phyloP scores from a whole-genome alignment of 2,329 filamentous ascomycete genomes.

The Keithomyces neogunnii region DNA sequence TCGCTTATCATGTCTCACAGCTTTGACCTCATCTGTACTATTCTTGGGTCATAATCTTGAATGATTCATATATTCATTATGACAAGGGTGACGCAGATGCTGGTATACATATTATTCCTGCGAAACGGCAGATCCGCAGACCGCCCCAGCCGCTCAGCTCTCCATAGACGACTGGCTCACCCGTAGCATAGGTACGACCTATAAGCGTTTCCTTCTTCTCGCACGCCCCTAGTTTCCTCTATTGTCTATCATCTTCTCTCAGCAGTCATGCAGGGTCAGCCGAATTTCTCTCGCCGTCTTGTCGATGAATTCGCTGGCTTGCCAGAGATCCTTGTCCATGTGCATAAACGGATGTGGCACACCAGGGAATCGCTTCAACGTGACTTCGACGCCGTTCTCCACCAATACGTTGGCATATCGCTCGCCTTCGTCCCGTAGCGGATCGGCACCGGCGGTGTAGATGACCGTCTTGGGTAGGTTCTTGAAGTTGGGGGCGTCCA shows the following conservation, averaged over 20 bases:
- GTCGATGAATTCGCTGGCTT: slow-evolving; percentile 25
- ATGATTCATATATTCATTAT: too few species aligned
- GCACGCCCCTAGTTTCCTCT: neutral
- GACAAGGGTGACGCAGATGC: too few species aligned
- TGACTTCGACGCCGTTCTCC: slow-evolving; percentile 35
- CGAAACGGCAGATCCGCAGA: too few species aligned
- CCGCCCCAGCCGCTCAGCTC: too few species aligned
- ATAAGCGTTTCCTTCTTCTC: too few species aligned
- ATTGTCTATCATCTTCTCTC: neutral
- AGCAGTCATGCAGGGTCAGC: slow-evolving; percentile 14
- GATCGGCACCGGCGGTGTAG: slow-evolving; percentile 35
- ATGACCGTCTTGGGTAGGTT: slow-evolving; percentile 29
- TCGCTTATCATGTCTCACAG: too few species aligned
- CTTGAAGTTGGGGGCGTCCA: slow-evolving; percentile 25
- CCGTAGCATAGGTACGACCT: too few species aligned
- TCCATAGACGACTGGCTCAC: too few species aligned
- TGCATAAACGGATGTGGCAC: slow-evolving; percentile 43
- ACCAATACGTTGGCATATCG: slow-evolving; percentile 33
- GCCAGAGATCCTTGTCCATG: slow-evolving; percentile 32
- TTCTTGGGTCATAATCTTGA: too few species aligned
- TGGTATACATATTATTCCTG: too few species aligned
- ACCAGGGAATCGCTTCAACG: slow-evolving; percentile 34
- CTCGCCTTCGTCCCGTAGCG: slow-evolving; percentile 40
- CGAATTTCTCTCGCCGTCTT: slow-evolving; percentile 22
- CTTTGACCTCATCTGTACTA: too few species aligned